These are phyloP conservation scores for Ceratocystiopsis sp. DNA, from an alignment of 2,329 filamentous ascomycete genomes.

Conservation along the genomic window DNA sequence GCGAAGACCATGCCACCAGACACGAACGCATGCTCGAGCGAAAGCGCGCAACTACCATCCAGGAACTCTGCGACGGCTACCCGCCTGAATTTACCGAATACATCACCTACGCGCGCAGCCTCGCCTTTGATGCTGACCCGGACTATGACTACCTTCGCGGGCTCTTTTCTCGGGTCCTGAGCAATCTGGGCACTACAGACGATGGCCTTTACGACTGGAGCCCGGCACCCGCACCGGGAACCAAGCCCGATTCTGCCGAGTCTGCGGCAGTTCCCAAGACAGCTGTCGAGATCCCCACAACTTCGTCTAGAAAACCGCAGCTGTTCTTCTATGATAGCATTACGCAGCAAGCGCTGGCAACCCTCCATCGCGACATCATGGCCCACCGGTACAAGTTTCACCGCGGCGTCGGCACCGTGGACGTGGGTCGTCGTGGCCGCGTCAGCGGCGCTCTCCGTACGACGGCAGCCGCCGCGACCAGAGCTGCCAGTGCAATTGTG, in stretches of 20 bases:
- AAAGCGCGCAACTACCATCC: conserved; percentile 94
- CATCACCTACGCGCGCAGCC: conserved; percentile 84
- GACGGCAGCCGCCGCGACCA: too few species aligned
- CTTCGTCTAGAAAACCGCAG: background rate
- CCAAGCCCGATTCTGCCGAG: conserved; percentile 66
- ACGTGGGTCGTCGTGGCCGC: background rate
- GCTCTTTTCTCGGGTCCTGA: conserved; percentile 84
- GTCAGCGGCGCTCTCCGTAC: too few species aligned
- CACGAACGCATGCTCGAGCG: conserved; percentile 99
- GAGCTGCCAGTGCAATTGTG: too few species aligned
- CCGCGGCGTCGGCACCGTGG: conserved; percentile 1
- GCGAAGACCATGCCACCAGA: conserved; percentile 75
- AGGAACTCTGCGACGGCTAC: conserved; percentile 89
- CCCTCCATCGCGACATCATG: conserved; percentile 7
- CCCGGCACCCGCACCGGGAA: conserved; percentile 42
- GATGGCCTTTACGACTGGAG: conserved; percentile 99
- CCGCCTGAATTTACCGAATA: conserved; percentile 97
- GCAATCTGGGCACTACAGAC: conserved; percentile 82
- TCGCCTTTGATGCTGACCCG: conserved; percentile 93
- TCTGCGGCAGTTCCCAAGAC: background rate
- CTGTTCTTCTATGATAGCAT: conserved; percentile 7
- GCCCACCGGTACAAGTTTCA: conserved; percentile 8
- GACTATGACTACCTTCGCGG: conserved; percentile 96
- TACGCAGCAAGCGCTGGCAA: conserved; percentile 1
- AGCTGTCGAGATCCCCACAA: too few species aligned